Percentiles rank a stretch among this genome's conserved stretches.
These are phyloP conservation scores for Kernera saxatilis DNA, from an alignment of 345 rosid genomes.

Conservation along the genomic window DNA sequence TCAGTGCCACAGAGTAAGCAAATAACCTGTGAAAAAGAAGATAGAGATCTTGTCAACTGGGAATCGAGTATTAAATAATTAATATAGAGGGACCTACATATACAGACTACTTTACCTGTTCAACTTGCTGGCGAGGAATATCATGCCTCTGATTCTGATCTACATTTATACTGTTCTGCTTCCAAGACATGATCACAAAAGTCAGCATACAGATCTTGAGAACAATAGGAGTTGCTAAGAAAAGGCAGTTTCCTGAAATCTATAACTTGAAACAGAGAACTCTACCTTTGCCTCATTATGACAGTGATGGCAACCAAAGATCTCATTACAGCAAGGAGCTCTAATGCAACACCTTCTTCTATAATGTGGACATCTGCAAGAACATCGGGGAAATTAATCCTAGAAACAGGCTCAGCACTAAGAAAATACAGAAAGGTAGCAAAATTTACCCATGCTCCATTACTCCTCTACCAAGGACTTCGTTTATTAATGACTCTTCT, in stretches of 20 bases:
- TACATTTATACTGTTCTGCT: slow-evolving; percentile 58
- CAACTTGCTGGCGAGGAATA: slow-evolving; percentile 69
- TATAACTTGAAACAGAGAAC: not conserved
- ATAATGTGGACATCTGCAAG: slow-evolving; percentile 67
- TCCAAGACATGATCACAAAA: slow-evolving; percentile 1
- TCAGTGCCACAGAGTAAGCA: slow-evolving; percentile 83
- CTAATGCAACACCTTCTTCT: slow-evolving; percentile 64
- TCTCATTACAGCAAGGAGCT: slow-evolving; percentile 86
- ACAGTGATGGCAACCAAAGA: slow-evolving; percentile 86
- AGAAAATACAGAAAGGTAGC: not conserved
- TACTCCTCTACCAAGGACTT: slow-evolving; percentile 41
- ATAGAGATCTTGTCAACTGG: not conserved
- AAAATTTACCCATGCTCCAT: slow-evolving; percentile 66
- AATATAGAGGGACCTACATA: not conserved
- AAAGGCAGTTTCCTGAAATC: not conserved
- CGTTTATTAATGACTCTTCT: slow-evolving; percentile 7
- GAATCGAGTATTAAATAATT: not conserved
- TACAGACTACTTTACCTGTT: slow-evolving; percentile 38
- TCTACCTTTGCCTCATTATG: slow-evolving; percentile 65
- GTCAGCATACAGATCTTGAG: not conserved
- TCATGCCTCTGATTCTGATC: slow-evolving; percentile 68
- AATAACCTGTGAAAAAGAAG: slow-evolving; percentile 41
- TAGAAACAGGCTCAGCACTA: not conserved
- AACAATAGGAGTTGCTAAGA: not conserved
- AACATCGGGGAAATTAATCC: not conserved